Base-by-base conservation (phyloP, 2,329 filamentous ascomycete genomes). In the Lasiodiplodia theobromae region DNA sequence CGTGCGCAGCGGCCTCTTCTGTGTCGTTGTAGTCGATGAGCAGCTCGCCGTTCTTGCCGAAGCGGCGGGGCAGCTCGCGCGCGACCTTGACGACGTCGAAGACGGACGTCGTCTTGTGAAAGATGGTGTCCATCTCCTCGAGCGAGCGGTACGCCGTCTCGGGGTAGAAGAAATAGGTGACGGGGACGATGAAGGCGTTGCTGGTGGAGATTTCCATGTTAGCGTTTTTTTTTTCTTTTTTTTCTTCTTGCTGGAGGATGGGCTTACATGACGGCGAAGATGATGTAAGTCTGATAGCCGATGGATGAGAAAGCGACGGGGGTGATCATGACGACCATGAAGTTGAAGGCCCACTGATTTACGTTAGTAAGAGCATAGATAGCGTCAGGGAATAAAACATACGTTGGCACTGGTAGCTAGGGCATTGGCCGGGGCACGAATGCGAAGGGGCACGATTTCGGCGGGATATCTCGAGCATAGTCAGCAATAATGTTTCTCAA, bases 321-420 rank as follows among this genome's bases (percentile, higher is more conserved):
- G 0, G 88, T 89, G 63, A 91, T 86, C 85, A 90, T 89, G 62
- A 91, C 89, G 28, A 91, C 87, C 74, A 90, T 81, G 77, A 90
- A 90, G 77, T 89, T 68, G 52, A 68, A 68, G 25, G 60, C 60
- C 67, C 8, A 44, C 4, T 51, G 7, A 2, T 14, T 10, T 11
- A 28, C n/a, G 31, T 66, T 52, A 75, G 77, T 51, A 77, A 77
- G 28, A 77, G 94, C 71, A 96, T 86, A 1, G 31, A 8, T 34
- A 10, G 31, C 31, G 7, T 3, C 8, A 34, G 8, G 2, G 28
- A 28, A 7, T 38, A 0, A 60, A 10, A 16, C 56, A 23, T 60
- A 93, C 93, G 87, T 96, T 96, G 77, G 91, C 94, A 70, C 93
- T 92, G 16, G 94, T 97, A 49, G 93, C 94, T 60, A 97, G 88